Evolutionary conservation across 2,329 filamentous ascomycete species (phyloP), one percentile per base, ranked within the genome.

Genomic region (Pseudocercospora pini-densiflorae): DNA sequence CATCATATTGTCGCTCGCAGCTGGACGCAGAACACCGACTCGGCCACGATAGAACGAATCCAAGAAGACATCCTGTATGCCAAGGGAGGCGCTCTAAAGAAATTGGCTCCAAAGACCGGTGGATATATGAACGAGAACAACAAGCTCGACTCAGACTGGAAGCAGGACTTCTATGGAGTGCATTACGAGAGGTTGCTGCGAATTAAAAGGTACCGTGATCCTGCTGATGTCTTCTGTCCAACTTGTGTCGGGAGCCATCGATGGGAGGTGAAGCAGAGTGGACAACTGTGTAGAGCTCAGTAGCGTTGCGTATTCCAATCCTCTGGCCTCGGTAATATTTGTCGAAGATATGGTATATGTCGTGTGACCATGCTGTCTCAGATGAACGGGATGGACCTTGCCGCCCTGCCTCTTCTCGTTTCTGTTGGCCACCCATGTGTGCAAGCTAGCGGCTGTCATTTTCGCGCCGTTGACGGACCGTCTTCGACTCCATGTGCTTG

Each of bases 111-210:
- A 1, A 59, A 70, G 9, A 76, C 76, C 2, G 79, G 79, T 0
- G 73, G 71, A 8, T 80, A 81, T 63, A 75, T 80, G 73, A 80
- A 79, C 29, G 79, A 80, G 68, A 76, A 62, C 16, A 68, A 69
- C 33, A 29, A 60, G 2, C 62, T 70, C 7, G 68, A 72, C 62
- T 67, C 69, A 21, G 59, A 70, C n/a, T 71, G 59, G 36, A 58
- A 55, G 51, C 27, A 36, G 7, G 49, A 68, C 29, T 72, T 70
- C 43, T 71, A 71, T 40, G 71, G 70, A 5, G 40, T 27, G 6
- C 59, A 72, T 62, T 72, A 70, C n/a, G 53, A 59, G 16, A 40
- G 21, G 9, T 24, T 70, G 62, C 10, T 45, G 33, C 16, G 49
- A 10, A 71, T 70, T 54, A 71, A 71, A 57, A 57, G 55, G 33